Percentiles rank a stretch among this genome's conserved stretches.
Evolutionary conservation across 441 rosid species (phyloP).

Genomic region (Geranium incanum): DNA sequence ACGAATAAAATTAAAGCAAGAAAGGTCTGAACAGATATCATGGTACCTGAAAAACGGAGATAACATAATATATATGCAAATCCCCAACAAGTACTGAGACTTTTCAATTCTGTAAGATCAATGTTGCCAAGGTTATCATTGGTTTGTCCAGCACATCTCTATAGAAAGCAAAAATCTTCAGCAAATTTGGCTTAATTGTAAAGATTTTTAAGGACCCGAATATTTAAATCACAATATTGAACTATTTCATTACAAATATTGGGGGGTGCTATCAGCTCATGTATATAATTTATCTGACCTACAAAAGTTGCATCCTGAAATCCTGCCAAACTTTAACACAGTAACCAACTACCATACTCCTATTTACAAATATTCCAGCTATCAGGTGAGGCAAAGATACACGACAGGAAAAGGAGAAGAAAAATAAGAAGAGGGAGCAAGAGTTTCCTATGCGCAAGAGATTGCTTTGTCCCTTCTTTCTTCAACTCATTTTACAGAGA

Average conservation of each 20-base stretch:
- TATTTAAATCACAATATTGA: neutral
- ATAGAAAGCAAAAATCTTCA: neutral
- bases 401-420: neutral
- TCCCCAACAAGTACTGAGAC: neutral
- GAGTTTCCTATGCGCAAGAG: neutral
- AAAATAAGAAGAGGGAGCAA: neutral
- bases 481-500: neutral
- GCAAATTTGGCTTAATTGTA: neutral
- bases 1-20: constrained; percentile 1
- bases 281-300: neutral
- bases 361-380: neutral
- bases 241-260: too few relatives aligned
- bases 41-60: neutral
- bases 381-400: neutral
- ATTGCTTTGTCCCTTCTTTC: neutral
- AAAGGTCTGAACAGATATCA: constrained; percentile 2
- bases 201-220: neutral
- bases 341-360: neutral
- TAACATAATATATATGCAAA: neutral
- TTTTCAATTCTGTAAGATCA: neutral
- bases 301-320: neutral
- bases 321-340: neutral
- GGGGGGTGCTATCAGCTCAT: too few relatives aligned
- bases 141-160: constrained; percentile 4
- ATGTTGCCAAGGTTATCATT: constrained; percentile 1